A percentile compares a stretch with the other conserved stretches of the same genome.
Conservation (phyloP, 2,329 filamentous ascomycete genomes). For the Pyrenochaeta sp. region DNA sequence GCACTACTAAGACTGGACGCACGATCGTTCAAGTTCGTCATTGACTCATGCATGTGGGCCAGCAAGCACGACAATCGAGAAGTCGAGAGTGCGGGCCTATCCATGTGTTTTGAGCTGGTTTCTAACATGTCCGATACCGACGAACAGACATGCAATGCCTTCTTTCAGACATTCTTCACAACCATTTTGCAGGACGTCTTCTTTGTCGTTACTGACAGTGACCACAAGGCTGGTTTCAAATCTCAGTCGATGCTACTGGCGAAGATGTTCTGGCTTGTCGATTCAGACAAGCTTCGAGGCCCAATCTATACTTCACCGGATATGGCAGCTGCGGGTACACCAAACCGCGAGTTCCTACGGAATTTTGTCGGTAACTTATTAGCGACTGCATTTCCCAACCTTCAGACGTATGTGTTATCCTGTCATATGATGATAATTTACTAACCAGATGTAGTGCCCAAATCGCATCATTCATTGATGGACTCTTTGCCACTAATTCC, state of each 20-base stretch:
- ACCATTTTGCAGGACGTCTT: constrained; percentile 97
- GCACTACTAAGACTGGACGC: constrained; percentile 93
- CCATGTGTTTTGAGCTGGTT: constrained; percentile 97
- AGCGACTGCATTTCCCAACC: constrained; percentile 90
- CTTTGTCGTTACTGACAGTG: constrained; percentile 95
- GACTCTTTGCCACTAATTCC: constrained; percentile 85
- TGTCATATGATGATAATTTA: neutral
- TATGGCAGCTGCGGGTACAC: constrained; percentile 82
- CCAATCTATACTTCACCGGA: constrained; percentile 83
- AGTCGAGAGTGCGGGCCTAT: constrained; percentile 93
- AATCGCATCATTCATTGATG: constrained; percentile 89
- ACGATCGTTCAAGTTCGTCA: constrained; percentile 98
- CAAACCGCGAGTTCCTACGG: constrained; percentile 89
- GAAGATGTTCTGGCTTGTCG: constrained; percentile 96
- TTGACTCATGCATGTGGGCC: constrained; percentile 99
- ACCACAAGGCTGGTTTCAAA: constrained; percentile 99
- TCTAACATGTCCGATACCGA: constrained; percentile 97
- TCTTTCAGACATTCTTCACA: constrained; percentile 98
- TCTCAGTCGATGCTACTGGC: constrained; percentile 93
- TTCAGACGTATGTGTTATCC: constrained; percentile 75
- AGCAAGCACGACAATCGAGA: constrained; percentile 99
- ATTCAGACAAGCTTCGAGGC: constrained; percentile 86
- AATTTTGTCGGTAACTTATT: constrained; percentile 87
- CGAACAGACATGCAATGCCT: constrained; percentile 83
- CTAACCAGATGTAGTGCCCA: constrained; percentile 69